Percentiles rank a stretch among this genome's conserved stretches.
Evolutionary conservation across 768 basidiomycete species (phyloP).

Genomic region (Xerocomus spinulosus): DNA sequence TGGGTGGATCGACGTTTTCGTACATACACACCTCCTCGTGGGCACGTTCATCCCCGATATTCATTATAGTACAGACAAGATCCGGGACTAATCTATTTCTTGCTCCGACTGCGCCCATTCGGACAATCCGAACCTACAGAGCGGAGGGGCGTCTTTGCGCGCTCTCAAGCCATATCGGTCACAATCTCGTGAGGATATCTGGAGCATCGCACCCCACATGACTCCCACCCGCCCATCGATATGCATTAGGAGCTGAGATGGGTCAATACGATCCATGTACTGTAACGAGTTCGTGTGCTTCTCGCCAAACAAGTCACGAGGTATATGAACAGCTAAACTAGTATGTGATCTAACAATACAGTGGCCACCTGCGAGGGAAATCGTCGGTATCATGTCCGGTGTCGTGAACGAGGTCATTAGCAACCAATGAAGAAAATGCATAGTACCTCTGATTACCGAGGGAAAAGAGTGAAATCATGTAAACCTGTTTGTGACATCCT

Average conservation of each 20-base stretch:
- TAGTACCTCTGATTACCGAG: slow-evolving; percentile 9
- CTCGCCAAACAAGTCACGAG: slow-evolving; percentile 14
- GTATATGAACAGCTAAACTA: slow-evolving; percentile 34
- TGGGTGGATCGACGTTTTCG: slow-evolving; percentile 40
- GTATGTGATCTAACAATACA: slow-evolving; percentile 39
- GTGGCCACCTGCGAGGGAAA: slow-evolving; percentile 29
- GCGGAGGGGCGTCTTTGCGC: slow-evolving; percentile 54
- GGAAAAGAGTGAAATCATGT: slow-evolving; percentile 25
- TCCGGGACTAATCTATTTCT: slow-evolving; percentile 60
- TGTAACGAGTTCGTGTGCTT: slow-evolving; percentile 22
- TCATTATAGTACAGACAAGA: slow-evolving; percentile 56
- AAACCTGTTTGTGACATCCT: slow-evolving; percentile 41
- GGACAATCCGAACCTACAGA: slow-evolving; percentile 57
- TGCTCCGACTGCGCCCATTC: slow-evolving; percentile 69
- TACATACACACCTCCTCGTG: slow-evolving; percentile 49
- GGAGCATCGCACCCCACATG: too few relatives aligned
- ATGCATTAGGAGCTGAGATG: too few relatives aligned
- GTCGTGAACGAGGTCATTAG: slow-evolving; percentile 32
- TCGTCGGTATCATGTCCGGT: slow-evolving; percentile 28
- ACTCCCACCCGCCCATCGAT: too few relatives aligned
- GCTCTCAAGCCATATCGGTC: slow-evolving; percentile 65
- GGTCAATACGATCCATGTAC: slow-evolving; percentile 28
- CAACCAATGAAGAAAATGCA: slow-evolving; percentile 28
- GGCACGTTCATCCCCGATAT: too few relatives aligned
- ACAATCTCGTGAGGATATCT: too few relatives aligned